Evolutionary conservation across 2,329 filamentous ascomycete genomes (phyloP), one percentile per base, ranked within the genome.

Genomic region (Leptodontidium sp.): DNA sequence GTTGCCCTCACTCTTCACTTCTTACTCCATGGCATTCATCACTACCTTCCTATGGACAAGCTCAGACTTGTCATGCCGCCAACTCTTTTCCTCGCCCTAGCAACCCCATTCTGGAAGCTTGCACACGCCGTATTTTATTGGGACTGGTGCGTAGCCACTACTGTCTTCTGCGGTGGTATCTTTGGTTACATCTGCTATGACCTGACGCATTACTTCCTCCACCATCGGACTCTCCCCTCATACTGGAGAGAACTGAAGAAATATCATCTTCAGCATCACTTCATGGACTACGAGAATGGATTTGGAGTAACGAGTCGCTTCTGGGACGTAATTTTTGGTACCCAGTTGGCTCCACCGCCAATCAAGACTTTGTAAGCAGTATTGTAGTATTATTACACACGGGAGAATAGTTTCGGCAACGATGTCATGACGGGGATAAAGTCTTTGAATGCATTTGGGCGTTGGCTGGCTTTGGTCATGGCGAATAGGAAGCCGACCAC

Each of bases 41-140:
- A 99, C 81, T 99, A 98, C 81, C 87, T 99, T 4, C 96, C 96
- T n/a, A 98, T 99, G 96, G 96, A 99, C 83, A 95, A 91, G 78
- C 95, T 97, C 77, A 91, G 96, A 70, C 90, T 99, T 11, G 96
- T 99, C 73, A 98, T 99, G 96, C 96, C 96, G 0, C 96, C 96
- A 0, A 88, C 93, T 0, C 85, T 99, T 3, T 98, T 99, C 78
- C 71, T 95, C 29, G 86, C 88, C 14, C 89, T 99, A 24, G 95
- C 95, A 6, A 86, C 87, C 0, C 96, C 96, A 0, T 98, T 98
- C 84, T 99, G 93, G 91, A 93, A 93, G 80, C 84, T 99, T 62
- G 93, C 96, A 0, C 95, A 98, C 75, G 75, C 85, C 1, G 78
- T 98, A 65, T 93, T 99, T 80, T 91, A 83, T 79, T 94, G 90